phyloP scores from a whole-genome alignment of 176 grass and related monocot genomes.

The Oryza coarctata region DNA sequence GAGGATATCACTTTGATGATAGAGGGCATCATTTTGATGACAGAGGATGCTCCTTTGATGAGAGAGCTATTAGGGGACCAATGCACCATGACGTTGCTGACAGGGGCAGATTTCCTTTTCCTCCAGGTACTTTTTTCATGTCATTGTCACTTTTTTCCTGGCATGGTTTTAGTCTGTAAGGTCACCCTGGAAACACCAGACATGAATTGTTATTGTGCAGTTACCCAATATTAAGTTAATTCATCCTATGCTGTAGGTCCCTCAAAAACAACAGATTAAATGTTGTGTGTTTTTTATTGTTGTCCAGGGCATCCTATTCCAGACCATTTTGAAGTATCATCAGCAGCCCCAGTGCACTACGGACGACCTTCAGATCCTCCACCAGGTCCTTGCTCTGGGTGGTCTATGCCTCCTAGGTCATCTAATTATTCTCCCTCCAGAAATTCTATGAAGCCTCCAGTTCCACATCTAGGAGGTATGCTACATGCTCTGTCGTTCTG shows the following conservation, averaged over 20 bases:
- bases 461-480: constrained; percentile 62
- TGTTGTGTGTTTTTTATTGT: constrained; percentile 31
- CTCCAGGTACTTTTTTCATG: constrained; percentile 40
- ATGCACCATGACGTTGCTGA: constrained; percentile 57
- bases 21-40: constrained; percentile 32
- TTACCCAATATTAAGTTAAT: constrained; percentile 1
- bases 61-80: constrained; percentile 56
- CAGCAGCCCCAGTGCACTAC: constrained; percentile 52
- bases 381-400: constrained; percentile 57
- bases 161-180: constrained; percentile 12
- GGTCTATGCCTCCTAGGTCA: constrained; percentile 54
- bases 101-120: constrained; percentile 50
- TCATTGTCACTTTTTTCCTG: not conserved
- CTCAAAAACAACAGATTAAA: not conserved
- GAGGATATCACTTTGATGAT: constrained; percentile 30
- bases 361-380: constrained; percentile 58
- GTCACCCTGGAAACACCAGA: not conserved
- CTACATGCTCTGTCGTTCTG: not conserved
- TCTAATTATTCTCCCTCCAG: constrained; percentile 51
- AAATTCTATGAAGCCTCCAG: constrained; percentile 57
- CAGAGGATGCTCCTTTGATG: constrained; percentile 44
- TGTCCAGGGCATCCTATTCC: constrained; percentile 35
- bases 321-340: constrained; percentile 54
- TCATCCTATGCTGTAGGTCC: not conserved
- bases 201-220: constrained; percentile 15